Base-by-base conservation (phyloP, 164 flowering plant genomes). In the Aristolochia californica region DNA sequence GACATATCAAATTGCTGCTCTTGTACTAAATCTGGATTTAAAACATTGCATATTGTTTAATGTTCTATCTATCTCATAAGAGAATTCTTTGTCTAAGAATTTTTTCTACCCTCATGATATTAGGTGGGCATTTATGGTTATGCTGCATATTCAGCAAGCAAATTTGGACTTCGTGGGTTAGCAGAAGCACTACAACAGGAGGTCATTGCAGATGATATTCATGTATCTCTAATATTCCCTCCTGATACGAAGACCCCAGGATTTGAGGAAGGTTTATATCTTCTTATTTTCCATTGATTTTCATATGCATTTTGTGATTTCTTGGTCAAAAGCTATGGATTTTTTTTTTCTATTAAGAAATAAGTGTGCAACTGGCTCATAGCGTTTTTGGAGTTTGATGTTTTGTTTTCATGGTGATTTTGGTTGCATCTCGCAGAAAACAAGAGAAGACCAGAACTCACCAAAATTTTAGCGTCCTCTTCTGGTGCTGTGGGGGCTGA, bases 181-280 rank as follows among this genome's bases (percentile, higher is more conserved):
- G 97, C 83, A 16, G 91, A 93, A 70, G 82, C 99, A 45, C 62
- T 93, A 45, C 76, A 73, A 49, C 94, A 86, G 28, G 98, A 93
- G 73, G 76, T 93, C 47, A 82, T 87, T 69, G 72, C 87, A 77
- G 85, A 89, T 53, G 62, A 87, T 62, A 93, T 93, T 43, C 90
- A 82, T 62, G 76, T 89, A 49, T 77, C 91, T 21, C 79, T 89
- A 53, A 74, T 93, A 62, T 93, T 81, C 64, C 99, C 99, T 58
- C 96, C 96, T 5, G 96, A 89, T 55, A 93, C 99, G 13, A 91
- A 89, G 5, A 93, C 97, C 23, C 97, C 97, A 43, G 99, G 91
- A 16, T 64, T 81, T 1, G 74, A 40, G 8, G 83, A 83, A 87
- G 97, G 99, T 93, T 56, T 24, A 4, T 24, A 28, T 4, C 2